Base-by-base conservation (phyloP, 2,329 filamentous ascomycete genomes). In the Claviceps sorghi region DNA sequence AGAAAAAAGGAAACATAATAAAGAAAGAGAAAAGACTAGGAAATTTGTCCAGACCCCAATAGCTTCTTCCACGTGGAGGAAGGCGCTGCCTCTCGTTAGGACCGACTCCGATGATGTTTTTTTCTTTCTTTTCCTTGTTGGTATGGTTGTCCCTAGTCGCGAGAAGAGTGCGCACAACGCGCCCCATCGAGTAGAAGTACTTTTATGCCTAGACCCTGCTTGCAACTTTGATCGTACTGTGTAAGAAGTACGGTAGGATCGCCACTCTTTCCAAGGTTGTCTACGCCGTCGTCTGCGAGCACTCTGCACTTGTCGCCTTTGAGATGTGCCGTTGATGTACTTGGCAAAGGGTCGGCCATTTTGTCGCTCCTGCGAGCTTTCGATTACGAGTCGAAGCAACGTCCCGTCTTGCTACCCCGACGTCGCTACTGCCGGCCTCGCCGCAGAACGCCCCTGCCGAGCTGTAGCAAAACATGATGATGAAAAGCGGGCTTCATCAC, bases 211-310 rank as follows among this genome's bases (percentile, higher is more conserved):
- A 34, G 34, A 48, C 5, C n/a, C 38, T 13, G 36, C 29, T 26
- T 42, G 36, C 34, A 22, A 26, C n/a, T 34, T 32, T 29, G 38
- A 13, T 43, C 43, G 38, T 34, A 4, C 29, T 15, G 38, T 32
- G 21, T 38, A 13, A 17, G 15, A 41, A 26, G 4, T 11, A 15
- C 19, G 32, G 22, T 36, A 32, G 30, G 6, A n/a, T 38, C 42
- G 42, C 48, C 48, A 34, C 34, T 13, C 21, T 48, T 42, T 44
- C 29, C 41, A 19, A 56, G 54, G 54, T 49, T 47, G 53, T 55
- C 34, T 52, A 48, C 49, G 54, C 53, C 34, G 34, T 38, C 26
- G 22, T 50, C n/a, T 51, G 26, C 21, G 19, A 32, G n/a, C 9
- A 36, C n/a, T 10, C 6, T 40, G 30, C 49, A 19, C 32, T 40